phyloP scores from a whole-genome alignment of 805 yeast species.

The Metschnikowia shivogae region DNA sequence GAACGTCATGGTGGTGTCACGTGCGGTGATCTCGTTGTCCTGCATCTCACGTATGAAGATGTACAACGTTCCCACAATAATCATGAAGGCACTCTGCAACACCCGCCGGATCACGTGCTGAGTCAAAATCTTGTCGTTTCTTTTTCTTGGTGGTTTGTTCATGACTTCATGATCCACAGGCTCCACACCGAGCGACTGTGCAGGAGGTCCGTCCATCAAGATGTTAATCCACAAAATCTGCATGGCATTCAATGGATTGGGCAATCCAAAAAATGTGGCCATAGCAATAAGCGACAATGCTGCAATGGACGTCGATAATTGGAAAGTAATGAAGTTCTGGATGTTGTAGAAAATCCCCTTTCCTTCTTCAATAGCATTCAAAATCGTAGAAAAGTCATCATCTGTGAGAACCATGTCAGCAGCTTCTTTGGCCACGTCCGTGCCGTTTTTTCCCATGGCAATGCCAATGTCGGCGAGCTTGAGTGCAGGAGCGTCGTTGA shows the following conservation, averaged over 20 bases:
- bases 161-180: conserved; percentile 95
- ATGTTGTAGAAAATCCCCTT: conserved; percentile 95
- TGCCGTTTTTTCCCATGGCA: conserved; percentile 90
- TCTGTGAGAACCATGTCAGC: conserved; percentile 97
- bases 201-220: conserved; percentile 99
- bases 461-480: conserved; percentile 95
- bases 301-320: conserved; percentile 92
- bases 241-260: conserved; percentile 96
- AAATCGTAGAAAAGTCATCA: conserved; percentile 92
- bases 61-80: conserved; percentile 80
- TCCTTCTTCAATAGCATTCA: conserved; percentile 94
- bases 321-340: conserved; percentile 92
- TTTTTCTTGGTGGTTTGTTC: conserved; percentile 92
- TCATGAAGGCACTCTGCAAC: conserved; percentile 69
- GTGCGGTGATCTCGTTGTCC: conserved; percentile 75
- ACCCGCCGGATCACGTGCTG: conserved; percentile 64
- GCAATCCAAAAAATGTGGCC: conserved; percentile 80
- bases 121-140: conserved; percentile 82
- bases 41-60: conserved; percentile 85
- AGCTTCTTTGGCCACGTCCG: conserved; percentile 98
- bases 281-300: conserved; percentile 87
- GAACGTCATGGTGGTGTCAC: conserved; percentile 98
- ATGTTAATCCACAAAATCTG: conserved; percentile 97
- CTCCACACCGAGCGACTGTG: conserved; percentile 95
- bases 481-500: conserved; percentile 97